phyloP scores from a whole-genome alignment of 2,329 filamentous ascomycete genomes.

The Elsinoe necatrix region DNA sequence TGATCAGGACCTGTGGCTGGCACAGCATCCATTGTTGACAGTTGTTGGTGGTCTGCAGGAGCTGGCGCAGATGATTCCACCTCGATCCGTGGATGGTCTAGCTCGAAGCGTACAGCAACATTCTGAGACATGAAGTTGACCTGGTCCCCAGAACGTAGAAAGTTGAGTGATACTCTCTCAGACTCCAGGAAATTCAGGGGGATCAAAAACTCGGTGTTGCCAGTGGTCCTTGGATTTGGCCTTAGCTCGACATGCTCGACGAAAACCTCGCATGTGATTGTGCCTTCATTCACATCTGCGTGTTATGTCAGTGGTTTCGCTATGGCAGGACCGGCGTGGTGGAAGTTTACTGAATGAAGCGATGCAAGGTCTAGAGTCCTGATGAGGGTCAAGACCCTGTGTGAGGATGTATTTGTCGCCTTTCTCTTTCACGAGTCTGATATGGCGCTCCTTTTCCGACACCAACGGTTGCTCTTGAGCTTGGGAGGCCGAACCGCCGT shows the following conservation, averaged over 20 bases:
- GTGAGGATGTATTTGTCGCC: neutral
- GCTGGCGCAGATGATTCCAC: neutral
- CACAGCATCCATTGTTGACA: neutral
- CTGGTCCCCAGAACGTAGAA: neutral
- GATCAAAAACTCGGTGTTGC: neutral
- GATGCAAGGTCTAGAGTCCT: neutral
- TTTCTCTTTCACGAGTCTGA: neutral
- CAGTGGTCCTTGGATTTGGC: neutral
- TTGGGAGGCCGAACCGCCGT: neutral
- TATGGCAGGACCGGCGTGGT: too few species aligned
- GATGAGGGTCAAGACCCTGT: neutral
- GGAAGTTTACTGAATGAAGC: neutral
- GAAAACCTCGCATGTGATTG: neutral
- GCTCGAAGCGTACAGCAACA: neutral
- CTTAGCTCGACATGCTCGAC: neutral
- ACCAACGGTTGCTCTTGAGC: neutral
- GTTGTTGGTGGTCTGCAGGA: neutral
- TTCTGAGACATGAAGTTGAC: neutral
- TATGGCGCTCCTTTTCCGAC: neutral
- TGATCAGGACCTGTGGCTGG: neutral
- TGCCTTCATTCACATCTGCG: neutral
- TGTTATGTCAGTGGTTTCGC: neutral
- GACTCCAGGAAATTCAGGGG: neutral
- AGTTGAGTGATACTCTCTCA: neutral
- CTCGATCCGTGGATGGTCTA: neutral